Evolutionary conservation across 2,329 filamentous ascomycete genomes (phyloP).

Genomic region (Meredithiella fracta): DNA sequence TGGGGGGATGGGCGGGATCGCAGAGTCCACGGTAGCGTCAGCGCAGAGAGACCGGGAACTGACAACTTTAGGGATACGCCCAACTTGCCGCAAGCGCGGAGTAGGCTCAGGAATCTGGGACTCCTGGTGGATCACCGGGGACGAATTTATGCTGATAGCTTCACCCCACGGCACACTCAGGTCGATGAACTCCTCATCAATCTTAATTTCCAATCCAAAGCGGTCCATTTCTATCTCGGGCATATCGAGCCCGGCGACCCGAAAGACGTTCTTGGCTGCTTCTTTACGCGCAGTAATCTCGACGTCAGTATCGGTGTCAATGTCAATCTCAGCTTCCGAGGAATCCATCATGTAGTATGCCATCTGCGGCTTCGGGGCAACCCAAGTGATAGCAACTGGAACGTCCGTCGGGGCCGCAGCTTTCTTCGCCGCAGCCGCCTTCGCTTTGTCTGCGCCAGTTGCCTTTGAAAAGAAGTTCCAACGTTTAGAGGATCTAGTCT

Average conservation of each 20-base stretch:
- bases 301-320: background rate
- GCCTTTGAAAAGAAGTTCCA: constrained; percentile 46
- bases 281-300: background rate
- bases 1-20: background rate
- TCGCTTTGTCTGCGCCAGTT: constrained; percentile 27
- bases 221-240: background rate
- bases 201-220: background rate
- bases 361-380: background rate
- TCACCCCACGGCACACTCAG: background rate
- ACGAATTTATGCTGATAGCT: constrained; percentile 1
- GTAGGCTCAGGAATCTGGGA: background rate
- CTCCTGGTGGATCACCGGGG: constrained; percentile 1
- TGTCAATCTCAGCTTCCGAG: constrained; percentile 3
- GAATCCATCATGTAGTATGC: constrained; percentile 4
- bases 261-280: background rate
- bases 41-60: constrained; percentile 34
- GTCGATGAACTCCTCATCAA: background rate
- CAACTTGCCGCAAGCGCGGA: constrained; percentile 56
- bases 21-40: constrained; percentile 21
- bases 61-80: constrained; percentile 70
- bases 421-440: constrained; percentile 19
- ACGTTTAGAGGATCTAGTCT: constrained; percentile 37
- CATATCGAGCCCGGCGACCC: background rate
- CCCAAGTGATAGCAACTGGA: background rate
- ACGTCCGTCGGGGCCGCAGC: constrained; percentile 19